Conservation (phyloP, 805 yeast species). For the Myxozyma mucilagina region DNA sequence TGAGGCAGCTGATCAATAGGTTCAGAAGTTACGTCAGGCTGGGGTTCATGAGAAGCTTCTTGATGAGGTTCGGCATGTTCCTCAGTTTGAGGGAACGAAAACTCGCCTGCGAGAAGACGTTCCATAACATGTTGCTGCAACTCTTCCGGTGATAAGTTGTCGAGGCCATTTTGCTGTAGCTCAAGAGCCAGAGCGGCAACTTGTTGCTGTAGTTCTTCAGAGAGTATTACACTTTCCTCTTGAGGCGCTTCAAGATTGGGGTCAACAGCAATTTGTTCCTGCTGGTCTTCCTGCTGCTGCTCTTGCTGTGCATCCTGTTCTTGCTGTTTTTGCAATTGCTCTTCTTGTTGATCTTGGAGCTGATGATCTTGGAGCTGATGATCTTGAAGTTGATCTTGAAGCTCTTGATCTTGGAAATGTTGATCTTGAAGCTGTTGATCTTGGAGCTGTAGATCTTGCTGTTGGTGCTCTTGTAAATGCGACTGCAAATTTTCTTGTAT, state of each 20-base stretch:
- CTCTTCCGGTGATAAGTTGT: constrained; percentile 10
- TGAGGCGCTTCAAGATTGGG: too few species aligned
- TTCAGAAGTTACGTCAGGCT: background rate
- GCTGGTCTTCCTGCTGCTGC: background rate
- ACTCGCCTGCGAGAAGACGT: constrained; percentile 9
- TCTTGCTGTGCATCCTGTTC: background rate
- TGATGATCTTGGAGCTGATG: background rate
- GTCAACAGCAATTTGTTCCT: too few species aligned
- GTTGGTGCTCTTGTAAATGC: constrained; percentile 1
- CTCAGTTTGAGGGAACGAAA: background rate
- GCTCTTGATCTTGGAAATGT: background rate
- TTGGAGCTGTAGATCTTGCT: background rate
- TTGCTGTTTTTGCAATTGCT: background rate
- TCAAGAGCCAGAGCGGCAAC: constrained; percentile 11
- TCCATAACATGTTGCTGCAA: constrained; percentile 17
- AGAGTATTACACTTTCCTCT: background rate
- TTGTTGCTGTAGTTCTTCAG: constrained; percentile 12
- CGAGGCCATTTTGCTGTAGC: constrained; percentile 12
- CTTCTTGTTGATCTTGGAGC: background rate
- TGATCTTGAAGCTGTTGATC: background rate
- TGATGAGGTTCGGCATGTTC: background rate
- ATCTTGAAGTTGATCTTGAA: background rate
- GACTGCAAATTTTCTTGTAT: too few species aligned
- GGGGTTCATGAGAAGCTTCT: background rate
- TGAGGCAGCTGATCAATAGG: background rate